phyloP scores from a whole-genome alignment of 768 basidiomycete genomes.

The Podaxis rugospora region DNA sequence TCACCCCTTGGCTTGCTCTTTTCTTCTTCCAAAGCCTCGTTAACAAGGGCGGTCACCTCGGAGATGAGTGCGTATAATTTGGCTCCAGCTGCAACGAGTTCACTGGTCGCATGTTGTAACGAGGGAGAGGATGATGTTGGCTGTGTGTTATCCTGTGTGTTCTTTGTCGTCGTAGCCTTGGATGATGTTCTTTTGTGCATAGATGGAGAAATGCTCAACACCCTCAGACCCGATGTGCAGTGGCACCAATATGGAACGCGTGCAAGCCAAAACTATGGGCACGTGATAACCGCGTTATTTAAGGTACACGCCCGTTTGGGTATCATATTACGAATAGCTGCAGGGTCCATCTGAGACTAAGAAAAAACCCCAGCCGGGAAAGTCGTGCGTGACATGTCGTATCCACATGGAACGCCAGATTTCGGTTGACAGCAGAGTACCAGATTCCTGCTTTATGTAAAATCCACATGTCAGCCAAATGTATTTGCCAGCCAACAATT shows the following conservation, averaged over 20 bases:
- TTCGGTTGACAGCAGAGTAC: too few relatives aligned
- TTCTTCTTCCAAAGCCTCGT: neutral
- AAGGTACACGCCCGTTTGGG: too few relatives aligned
- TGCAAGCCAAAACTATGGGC: neutral
- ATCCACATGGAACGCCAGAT: too few relatives aligned
- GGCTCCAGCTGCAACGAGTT: neutral
- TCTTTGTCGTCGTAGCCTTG: neutral
- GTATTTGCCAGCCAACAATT: too few relatives aligned
- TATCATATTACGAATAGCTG: too few relatives aligned
- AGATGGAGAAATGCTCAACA: neutral
- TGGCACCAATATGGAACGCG: neutral
- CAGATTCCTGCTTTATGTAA: too few relatives aligned
- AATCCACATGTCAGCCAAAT: too few relatives aligned
- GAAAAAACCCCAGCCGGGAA: too few relatives aligned
- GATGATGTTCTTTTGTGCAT: slow-evolving; percentile 10
- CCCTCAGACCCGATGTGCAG: neutral
- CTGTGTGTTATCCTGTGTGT: neutral
- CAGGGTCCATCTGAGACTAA: too few relatives aligned
- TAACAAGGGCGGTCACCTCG: neutral
- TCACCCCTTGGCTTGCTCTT: neutral
- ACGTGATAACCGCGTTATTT: slow-evolving; percentile 7
- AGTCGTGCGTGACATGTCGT: too few relatives aligned
- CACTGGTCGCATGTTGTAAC: neutral
- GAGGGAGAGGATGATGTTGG: slow-evolving; percentile 2
- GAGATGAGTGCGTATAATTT: slow-evolving; percentile 4